Conservation (phyloP, 768 basidiomycete species). For the Leccinellum luteum region DNA sequence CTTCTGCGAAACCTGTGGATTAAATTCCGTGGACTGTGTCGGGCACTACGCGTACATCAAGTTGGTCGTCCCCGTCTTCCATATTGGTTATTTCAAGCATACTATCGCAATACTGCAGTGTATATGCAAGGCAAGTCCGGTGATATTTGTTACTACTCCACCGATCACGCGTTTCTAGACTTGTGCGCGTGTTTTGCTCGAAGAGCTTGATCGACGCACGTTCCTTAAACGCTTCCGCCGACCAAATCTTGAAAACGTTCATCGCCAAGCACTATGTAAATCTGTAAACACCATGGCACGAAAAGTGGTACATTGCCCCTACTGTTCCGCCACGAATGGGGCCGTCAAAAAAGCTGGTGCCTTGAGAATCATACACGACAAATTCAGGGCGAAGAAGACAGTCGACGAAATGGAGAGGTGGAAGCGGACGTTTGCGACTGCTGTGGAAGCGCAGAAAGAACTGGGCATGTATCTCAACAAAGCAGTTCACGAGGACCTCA, state of each 20-base stretch:
- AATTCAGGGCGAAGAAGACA: constrained; percentile 92
- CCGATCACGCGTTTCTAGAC: constrained; percentile 47
- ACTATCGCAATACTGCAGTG: constrained; percentile 90
- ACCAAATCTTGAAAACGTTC: constrained; percentile 88
- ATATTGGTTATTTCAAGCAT: constrained; percentile 98
- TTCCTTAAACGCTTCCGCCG: constrained; percentile 90
- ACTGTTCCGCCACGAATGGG: constrained; percentile 92
- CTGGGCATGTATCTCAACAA: constrained; percentile 81
- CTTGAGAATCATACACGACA: constrained; percentile 96
- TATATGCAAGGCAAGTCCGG: constrained; percentile 80
- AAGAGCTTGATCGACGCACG: constrained; percentile 78
- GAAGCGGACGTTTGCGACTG: constrained; percentile 76
- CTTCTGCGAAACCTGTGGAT: constrained; percentile 93
- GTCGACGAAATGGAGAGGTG: constrained; percentile 86
- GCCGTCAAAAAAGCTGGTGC: constrained; percentile 95
- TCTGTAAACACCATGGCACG: constrained; percentile 83
- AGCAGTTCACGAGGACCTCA: constrained; percentile 88
- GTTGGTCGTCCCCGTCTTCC: constrained; percentile 93
- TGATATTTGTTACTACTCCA: neutral
- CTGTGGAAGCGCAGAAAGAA: constrained; percentile 85
- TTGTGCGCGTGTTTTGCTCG: constrained; percentile 88
- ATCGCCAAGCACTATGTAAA: constrained; percentile 79
- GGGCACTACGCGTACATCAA: constrained; percentile 99
- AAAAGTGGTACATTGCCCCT: constrained; percentile 88
- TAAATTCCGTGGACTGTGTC: constrained; percentile 89